Evolutionary conservation across 2,329 filamentous ascomycete genomes (phyloP), one percentile per base, ranked within the genome.

Genomic region (Colletotrichum eremochloae): DNA sequence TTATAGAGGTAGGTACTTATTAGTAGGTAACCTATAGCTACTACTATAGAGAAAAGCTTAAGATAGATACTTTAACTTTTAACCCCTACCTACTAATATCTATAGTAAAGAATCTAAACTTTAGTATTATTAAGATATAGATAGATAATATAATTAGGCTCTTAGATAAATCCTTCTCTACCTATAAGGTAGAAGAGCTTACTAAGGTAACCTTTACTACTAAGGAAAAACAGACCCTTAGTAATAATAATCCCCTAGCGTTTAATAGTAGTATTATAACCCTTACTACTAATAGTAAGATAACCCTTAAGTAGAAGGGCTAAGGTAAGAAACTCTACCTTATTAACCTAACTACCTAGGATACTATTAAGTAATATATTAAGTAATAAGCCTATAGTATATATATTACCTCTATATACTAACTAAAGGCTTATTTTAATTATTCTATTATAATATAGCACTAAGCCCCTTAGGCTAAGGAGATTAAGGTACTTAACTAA

Each of bases 181-280:
- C 3, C 1, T 3, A 2, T 3, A 9, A 56, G 6, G 33, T n/a
- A 0, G 3, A n/a, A 1, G 8, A 14, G 2, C 33, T 56, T 1
- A 7, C 2, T 1, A 24, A 38, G 2, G 53, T 18, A 1, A 33
- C 7, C 1, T 56, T 38, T 8, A 38, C 20, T 1, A 33, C 33
- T 2, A 56, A 36, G 20, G 8, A 4, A 1, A 56, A 38, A 20
- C 9, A 38, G 20, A 2, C 7, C 1, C 20, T 38, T 5, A 12
- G 5, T 1, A 33, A 2, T 6, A 6, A 55, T 1, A 1, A 36
- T 1, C 52, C 15, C 1, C 7, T 24, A 0, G 24, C 20, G 0
- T n/a, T 36, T 20, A 56, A 56, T 20, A 20, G 33, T 4, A 9
- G 33, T 2, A 18, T 31, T 14, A 2, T 44, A 6, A 18, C 5